Evolutionary conservation across 140 eudicot genomes (phyloP).

Genomic region (Erigeron philadelphicus): DNA sequence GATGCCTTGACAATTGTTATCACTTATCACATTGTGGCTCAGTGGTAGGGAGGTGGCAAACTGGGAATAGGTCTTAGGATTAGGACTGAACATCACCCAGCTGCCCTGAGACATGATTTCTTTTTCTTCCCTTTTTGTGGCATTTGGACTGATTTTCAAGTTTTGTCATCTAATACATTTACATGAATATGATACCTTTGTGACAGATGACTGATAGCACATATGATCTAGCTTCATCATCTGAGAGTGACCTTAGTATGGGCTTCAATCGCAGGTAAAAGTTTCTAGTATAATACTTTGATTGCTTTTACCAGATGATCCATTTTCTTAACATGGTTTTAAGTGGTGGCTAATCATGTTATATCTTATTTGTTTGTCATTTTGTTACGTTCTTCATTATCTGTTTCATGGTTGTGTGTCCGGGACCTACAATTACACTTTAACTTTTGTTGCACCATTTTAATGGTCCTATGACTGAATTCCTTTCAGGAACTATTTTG

Average conservation of each 20-base stretch:
- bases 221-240: conserved; percentile 64
- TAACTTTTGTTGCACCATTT: not conserved
- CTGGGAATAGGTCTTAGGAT: not conserved
- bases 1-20: not conserved
- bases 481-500: conserved; percentile 47
- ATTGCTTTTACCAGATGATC: not conserved
- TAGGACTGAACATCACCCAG: not conserved
- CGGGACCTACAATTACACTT: conserved; percentile 7
- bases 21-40: not conserved
- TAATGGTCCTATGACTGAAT: not conserved
- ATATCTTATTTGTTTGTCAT: not conserved
- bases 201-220: conserved; percentile 57
- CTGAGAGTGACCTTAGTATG: conserved; percentile 45
- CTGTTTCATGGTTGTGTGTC: not conserved
- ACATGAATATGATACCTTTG: conserved; percentile 19
- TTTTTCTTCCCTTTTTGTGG: too few species aligned
- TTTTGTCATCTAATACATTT: conserved; percentile 8
- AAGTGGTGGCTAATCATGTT: not conserved
- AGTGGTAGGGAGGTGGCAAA: not conserved
- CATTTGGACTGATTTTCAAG: not conserved
- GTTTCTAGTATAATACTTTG: not conserved
- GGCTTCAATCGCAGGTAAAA: conserved; percentile 55
- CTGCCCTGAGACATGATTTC: not conserved
- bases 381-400: not conserved
- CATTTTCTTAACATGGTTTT: not conserved